Conservation (phyloP, 2,329 filamentous ascomycete species). For the Lachnellula hyalina region DNA sequence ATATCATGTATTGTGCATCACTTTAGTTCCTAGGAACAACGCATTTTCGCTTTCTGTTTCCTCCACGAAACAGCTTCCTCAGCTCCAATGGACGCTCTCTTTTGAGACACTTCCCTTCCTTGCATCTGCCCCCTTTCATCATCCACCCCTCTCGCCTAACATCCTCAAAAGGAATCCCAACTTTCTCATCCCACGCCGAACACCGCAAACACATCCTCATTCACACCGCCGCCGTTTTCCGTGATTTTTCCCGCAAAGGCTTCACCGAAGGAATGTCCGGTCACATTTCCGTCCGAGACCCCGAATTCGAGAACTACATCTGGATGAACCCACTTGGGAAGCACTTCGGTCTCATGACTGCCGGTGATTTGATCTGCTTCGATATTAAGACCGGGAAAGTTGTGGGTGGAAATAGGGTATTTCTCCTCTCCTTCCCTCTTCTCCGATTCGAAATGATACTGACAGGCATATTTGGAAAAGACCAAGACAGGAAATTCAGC, state of each 20-base stretch:
- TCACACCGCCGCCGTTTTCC: conserved; percentile 65
- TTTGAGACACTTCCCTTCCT: background rate
- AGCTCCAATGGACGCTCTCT: background rate
- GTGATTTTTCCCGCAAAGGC: conserved; percentile 59
- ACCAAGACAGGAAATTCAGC: conserved; percentile 58
- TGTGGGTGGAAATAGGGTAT: conserved; percentile 53
- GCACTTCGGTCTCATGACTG: conserved; percentile 61
- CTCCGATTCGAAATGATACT: background rate
- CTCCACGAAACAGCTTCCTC: background rate
- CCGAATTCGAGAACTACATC: conserved; percentile 54
- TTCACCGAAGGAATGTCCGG: conserved; percentile 66
- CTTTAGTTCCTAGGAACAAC: too few species aligned
- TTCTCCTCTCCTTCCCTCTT: background rate
- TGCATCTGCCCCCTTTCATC: background rate
- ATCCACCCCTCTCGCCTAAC: background rate
- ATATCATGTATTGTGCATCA: background rate
- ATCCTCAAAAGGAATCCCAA: conserved; percentile 44
- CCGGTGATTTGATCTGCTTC: conserved; percentile 62
- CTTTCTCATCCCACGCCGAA: conserved; percentile 45
- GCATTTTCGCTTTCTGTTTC: background rate
- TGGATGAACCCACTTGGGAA: conserved; percentile 65
- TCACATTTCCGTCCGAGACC: conserved; percentile 63
- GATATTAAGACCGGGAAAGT: conserved; percentile 54
- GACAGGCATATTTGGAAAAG: conserved; percentile 5
- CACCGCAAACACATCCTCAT: conserved; percentile 59